Evolutionary conservation across 2,329 filamentous ascomycete species (phyloP).

Genomic region (Alternaria angustiovoidea): DNA sequence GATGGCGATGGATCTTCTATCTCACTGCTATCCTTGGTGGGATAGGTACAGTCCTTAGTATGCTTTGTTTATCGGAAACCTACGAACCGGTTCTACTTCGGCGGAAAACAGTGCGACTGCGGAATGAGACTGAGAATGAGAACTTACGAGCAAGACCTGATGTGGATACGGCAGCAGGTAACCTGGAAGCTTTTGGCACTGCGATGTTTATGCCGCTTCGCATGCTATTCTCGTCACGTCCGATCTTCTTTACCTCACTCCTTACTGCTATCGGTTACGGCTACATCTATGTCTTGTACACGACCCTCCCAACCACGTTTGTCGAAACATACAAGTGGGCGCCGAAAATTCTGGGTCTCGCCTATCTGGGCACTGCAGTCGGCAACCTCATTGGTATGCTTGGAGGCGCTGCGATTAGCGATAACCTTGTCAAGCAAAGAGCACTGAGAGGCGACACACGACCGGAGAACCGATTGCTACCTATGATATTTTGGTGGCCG

Average conservation of each 20-base stretch:
- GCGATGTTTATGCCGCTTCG: constrained; percentile 58
- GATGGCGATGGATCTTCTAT: constrained; percentile 30
- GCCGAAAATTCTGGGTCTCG: constrained; percentile 27
- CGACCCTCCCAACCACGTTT: constrained; percentile 36
- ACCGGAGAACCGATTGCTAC: constrained; percentile 23
- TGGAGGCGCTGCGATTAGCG: constrained; percentile 41
- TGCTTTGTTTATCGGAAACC: constrained; percentile 39
- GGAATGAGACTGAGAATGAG: constrained; percentile 38
- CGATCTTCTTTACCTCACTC: constrained; percentile 59
- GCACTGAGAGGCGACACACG: constrained; percentile 20
- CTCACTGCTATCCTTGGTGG: constrained; percentile 11
- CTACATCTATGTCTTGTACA: constrained; percentile 42
- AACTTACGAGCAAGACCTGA: constrained; percentile 36
- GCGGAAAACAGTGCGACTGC: constrained; percentile 42
- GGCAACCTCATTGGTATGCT: constrained; percentile 45
- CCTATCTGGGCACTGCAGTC: constrained; percentile 36
- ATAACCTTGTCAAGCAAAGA: constrained; percentile 32
- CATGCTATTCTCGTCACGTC: constrained; percentile 60
- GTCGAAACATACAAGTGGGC: constrained; percentile 28
- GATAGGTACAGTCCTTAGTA: constrained; percentile 40
- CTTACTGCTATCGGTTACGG: constrained; percentile 55
- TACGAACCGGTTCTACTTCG: constrained; percentile 45
- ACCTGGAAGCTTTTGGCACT: constrained; percentile 45
- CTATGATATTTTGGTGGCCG: constrained; percentile 36
- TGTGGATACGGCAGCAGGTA: constrained; percentile 40